These are phyloP conservation scores for Phytopythium litorale DNA, from an alignment of 352 stramenopile genomes.

Conservation along the genomic window DNA sequence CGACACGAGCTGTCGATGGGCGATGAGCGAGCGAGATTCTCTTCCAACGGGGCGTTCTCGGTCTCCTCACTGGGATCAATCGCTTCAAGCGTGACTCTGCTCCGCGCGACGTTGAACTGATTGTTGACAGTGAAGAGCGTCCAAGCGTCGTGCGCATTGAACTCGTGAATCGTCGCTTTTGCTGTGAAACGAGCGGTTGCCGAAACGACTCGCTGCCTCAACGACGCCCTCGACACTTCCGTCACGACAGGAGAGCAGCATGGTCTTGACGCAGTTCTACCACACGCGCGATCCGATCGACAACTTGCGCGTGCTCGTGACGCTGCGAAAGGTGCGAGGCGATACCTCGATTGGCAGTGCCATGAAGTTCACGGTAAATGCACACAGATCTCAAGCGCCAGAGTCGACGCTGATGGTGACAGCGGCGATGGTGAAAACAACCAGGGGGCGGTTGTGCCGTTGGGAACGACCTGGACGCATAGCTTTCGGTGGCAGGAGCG, in stretches of 20 bases:
- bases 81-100: neutral
- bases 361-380: neutral
- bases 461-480: constrained; percentile 39
- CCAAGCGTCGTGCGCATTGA: neutral
- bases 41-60: neutral
- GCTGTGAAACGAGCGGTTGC: neutral
- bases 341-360: no score
- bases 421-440: neutral
- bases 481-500: constrained; percentile 60
- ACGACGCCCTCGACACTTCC: neutral
- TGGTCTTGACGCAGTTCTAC: constrained; percentile 52
- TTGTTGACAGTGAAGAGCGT: neutral
- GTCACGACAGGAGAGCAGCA: constrained; percentile 5
- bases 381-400: constrained; percentile 1
- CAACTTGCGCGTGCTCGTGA: constrained; percentile 53
- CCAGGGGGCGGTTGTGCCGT: constrained; percentile 8
- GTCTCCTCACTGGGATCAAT: neutral
- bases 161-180: neutral
- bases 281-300: constrained; percentile 74
- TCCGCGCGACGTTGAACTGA: neutral
- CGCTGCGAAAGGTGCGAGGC: constrained; percentile 48
- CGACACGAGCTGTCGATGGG: neutral
- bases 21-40: neutral
- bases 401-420: neutral
- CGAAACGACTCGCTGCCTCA: neutral